Base-by-base conservation (phyloP, 495 filamentous ascomycete genomes). In the Clavariopsis aquatica region DNA sequence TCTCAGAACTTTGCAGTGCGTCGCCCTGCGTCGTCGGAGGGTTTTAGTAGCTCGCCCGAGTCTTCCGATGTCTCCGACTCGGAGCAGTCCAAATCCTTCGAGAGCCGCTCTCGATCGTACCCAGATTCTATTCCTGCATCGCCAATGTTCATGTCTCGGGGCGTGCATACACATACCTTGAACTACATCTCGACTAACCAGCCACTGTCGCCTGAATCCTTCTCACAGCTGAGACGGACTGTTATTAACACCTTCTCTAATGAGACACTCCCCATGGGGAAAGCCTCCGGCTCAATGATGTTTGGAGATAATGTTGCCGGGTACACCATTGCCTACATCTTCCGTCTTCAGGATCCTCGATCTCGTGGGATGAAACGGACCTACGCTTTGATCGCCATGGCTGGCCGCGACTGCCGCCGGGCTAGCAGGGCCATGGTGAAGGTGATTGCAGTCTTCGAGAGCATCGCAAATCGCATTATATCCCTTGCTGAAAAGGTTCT, bases 321-420 rank as follows among this genome's bases (percentile, higher is more conserved):
- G 47, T 95, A 93, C 76, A 96, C 93, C 2, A 93, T 93, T 12
- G 93, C 93, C 60, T 96, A 90, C 74, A 88, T 95, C 69, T 96
- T 97, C 73, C 90, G 91, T 23, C 87, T 96, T 10, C 86, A 88
- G 19, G 93, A 97, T 73, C 83, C 92, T 22, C 88, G 92, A 77
- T 92, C 93, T 19, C 91, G 93, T 36, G 93, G 93, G 46, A 86
- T 89, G 64, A 85, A 88, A 67, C 86, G 93, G 61, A 88, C 90
- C 45, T 97, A 97, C 75, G 92, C 93, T 45, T 82, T 97, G 46
- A 79, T 96, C 51, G 91, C 90, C n/a, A 84, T 96, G 27, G 82
- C 79, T 19, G 82, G 83, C 9, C 81, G 90, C 69, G 89, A 89
- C 57, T 84, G 90, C 62, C 84, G 87, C 52, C 79, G 85, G 26